A percentile compares a stretch with the other conserved stretches of the same genome.
Conservation (phyloP, 2,329 filamentous ascomycete genomes). For the Scedosporium minutisporum region DNA sequence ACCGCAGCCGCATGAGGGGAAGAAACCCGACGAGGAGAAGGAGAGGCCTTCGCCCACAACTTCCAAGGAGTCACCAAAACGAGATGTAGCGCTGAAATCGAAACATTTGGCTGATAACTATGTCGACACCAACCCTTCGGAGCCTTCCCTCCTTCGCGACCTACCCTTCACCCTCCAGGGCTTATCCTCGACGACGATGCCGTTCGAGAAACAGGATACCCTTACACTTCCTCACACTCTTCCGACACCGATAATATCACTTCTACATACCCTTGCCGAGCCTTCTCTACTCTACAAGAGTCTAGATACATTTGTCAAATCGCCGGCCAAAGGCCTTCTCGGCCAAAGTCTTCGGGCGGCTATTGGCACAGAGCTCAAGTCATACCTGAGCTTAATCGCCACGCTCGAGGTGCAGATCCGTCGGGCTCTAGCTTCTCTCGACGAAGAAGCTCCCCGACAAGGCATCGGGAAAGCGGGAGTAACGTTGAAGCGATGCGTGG, state of each 20-base stretch:
- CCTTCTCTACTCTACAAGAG: slow-evolving; percentile 84
- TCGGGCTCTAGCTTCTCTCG: slow-evolving; percentile 65
- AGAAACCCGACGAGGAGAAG: slow-evolving; percentile 26
- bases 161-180: slow-evolving; percentile 90
- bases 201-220: slow-evolving; percentile 59
- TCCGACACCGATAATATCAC: slow-evolving; percentile 73
- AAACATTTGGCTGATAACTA: slow-evolving; percentile 48
- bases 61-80: slow-evolving; percentile 22
- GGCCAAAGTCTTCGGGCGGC: slow-evolving; percentile 87
- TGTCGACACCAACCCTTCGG: slow-evolving; percentile 48
- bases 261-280: slow-evolving; percentile 84
- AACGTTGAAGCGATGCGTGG: slow-evolving; percentile 86
- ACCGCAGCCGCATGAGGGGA: slow-evolving; percentile 24
- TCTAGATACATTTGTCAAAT: slow-evolving; percentile 72
- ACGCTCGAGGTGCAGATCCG: slow-evolving; percentile 89
- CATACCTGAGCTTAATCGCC: slow-evolving; percentile 83
- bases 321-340: slow-evolving; percentile 72
- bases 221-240: slow-evolving; percentile 71
- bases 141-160: slow-evolving; percentile 62
- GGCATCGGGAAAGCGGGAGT: slow-evolving; percentile 80
- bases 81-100: slow-evolving; percentile 48
- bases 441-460: slow-evolving; percentile 54
- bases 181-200: slow-evolving; percentile 74
- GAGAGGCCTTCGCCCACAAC: slow-evolving; percentile 12
- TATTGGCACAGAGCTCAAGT: slow-evolving; percentile 72